A percentile compares a stretch with the other conserved stretches of the same genome.
phyloP scores from a whole-genome alignment of 1,139 yeast species.

The Lodderomyces orthopsilosis region DNA sequence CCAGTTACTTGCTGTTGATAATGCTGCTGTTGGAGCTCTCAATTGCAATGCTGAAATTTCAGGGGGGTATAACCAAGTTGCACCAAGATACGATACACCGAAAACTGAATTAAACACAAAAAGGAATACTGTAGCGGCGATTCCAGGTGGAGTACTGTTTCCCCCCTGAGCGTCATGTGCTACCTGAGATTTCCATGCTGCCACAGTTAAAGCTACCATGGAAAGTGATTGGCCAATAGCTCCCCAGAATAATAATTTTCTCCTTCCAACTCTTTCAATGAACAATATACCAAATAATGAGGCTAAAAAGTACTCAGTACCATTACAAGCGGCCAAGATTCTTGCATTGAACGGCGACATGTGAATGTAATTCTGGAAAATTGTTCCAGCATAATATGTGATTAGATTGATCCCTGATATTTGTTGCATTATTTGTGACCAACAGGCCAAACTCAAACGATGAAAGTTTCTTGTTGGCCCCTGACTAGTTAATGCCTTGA shows the following conservation, averaged over 20 bases:
- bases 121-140: conserved; percentile 37
- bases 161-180: conserved; percentile 9
- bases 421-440: conserved; percentile 47
- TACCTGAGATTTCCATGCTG: conserved; percentile 27
- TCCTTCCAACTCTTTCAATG: conserved; percentile 54
- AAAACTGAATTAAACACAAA: conserved; percentile 35
- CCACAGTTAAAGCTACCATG: conserved; percentile 31
- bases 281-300: conserved; percentile 44
- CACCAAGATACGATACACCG: conserved; percentile 31
- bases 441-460: conserved; percentile 44
- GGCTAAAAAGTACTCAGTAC: conserved; percentile 39
- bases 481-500: conserved; percentile 29
- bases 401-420: conserved; percentile 26
- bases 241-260: conserved; percentile 50
- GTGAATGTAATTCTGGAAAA: conserved; percentile 43
- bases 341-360: conserved; percentile 37
- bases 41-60: conserved; percentile 33
- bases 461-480: conserved; percentile 48
- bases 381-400: conserved; percentile 42
- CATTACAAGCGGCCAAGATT: conserved; percentile 36
- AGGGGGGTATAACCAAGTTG: conserved; percentile 45
- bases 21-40: conserved; percentile 36
- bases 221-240: conserved; percentile 45
- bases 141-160: conserved; percentile 21
- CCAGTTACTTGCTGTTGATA: conserved; percentile 40